Percentiles rank a stretch among this genome's conserved stretches.
Evolutionary conservation across 495 filamentous ascomycete species (phyloP).

Genomic region (Trypethelium eluteriae): DNA sequence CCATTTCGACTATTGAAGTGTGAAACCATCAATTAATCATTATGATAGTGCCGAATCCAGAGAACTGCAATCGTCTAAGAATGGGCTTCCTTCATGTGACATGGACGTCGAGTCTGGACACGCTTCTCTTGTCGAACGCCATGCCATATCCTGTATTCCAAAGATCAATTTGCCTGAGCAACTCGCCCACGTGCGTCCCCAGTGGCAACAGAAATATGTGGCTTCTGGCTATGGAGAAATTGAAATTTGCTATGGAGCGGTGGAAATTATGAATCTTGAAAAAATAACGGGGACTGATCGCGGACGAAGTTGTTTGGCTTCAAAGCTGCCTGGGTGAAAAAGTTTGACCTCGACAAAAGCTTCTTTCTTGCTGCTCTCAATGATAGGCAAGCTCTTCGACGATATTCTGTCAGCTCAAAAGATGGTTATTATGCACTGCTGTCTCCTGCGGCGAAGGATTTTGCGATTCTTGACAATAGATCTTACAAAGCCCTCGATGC

Average conservation of each 20-base stretch:
- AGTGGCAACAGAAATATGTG: neutral
- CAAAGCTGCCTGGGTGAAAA: constrained; percentile 1
- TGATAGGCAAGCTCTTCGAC: neutral
- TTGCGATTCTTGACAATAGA: constrained; percentile 3
- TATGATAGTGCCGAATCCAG: too few relatives aligned
- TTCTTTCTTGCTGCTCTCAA: constrained; percentile 7
- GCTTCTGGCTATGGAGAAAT: neutral
- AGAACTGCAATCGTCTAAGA: neutral
- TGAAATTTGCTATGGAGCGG: neutral
- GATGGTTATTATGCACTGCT: constrained; percentile 9
- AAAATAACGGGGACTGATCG: neutral
- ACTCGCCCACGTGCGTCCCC: neutral
- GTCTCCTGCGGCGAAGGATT: neutral
- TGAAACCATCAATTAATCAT: constrained; percentile 3
- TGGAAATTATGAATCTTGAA: neutral
- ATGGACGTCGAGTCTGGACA: neutral
- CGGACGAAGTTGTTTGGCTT: constrained; percentile 1
- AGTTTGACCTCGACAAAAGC: neutral
- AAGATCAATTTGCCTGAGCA: constrained; percentile 4
- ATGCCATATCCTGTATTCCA: too few relatives aligned
- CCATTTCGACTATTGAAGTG: neutral
- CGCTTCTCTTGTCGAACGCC: neutral
- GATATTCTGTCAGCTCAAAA: constrained; percentile 1
- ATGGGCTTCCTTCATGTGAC: neutral
- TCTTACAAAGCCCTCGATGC: constrained; percentile 3